Conservation (phyloP, 495 filamentous ascomycete species). For the Eremomyces bilateralis region DNA sequence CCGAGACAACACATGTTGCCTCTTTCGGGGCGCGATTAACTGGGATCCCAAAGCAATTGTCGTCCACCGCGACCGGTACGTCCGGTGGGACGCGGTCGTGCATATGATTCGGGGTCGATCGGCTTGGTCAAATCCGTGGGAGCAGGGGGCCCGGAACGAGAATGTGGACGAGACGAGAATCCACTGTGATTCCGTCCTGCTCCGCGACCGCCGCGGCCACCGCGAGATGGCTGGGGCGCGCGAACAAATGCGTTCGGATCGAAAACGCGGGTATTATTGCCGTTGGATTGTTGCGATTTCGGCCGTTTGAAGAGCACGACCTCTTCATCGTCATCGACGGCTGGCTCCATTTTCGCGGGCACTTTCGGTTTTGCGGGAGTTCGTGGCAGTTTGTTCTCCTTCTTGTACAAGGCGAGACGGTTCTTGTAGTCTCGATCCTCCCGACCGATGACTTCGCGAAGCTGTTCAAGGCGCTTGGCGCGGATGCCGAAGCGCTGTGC, state of each 20-base stretch:
- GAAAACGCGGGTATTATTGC: conserved; percentile 10
- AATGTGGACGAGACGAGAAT: too few species aligned
- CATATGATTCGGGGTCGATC: conserved; percentile 35
- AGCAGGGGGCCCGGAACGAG: too few species aligned
- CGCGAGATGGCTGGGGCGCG: conserved; percentile 3
- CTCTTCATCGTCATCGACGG: conserved; percentile 35
- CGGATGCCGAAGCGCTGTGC: conserved; percentile 38
- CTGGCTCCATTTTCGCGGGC: conserved; percentile 25
- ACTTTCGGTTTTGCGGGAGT: conserved; percentile 14
- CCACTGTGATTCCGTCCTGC: too few species aligned
- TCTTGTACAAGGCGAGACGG: conserved; percentile 24
- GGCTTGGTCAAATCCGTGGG: too few species aligned
- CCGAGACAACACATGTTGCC: too few species aligned
- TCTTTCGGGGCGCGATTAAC: too few species aligned
- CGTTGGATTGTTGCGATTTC: conserved; percentile 9
- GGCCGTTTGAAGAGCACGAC: conserved; percentile 27
- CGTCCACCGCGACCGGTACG: too few species aligned
- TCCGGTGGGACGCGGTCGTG: conserved; percentile 18
- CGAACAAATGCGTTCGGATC: conserved; percentile 20
- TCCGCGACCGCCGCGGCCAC: conserved; percentile 9
- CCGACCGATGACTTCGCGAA: conserved; percentile 34
- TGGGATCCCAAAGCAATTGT: too few species aligned
- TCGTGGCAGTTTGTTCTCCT: conserved; percentile 7
- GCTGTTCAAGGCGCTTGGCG: conserved; percentile 35
- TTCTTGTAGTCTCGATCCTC: conserved; percentile 39